phyloP scores from a whole-genome alignment of 2,329 filamentous ascomycete genomes.

The Aspergillus fischeri region DNA sequence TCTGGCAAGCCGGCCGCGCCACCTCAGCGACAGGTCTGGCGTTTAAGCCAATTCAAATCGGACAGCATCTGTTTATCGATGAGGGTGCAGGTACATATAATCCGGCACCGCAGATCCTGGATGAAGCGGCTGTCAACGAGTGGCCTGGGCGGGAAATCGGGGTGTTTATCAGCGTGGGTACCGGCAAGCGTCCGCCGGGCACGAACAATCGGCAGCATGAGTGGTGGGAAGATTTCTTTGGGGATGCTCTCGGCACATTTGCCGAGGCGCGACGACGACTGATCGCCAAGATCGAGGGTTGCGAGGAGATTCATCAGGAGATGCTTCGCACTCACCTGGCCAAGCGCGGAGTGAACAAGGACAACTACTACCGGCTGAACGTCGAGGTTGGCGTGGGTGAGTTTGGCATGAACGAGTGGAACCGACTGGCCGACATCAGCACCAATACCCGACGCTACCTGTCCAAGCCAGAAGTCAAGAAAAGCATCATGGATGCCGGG shows the following conservation, averaged over 20 bases:
- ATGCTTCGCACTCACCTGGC: conserved; percentile 77
- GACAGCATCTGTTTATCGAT: conserved; percentile 90
- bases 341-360: conserved; percentile 73
- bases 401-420: conserved; percentile 99
- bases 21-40: conserved; percentile 86
- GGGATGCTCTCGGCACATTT: conserved; percentile 71
- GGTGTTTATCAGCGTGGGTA: conserved; percentile 91
- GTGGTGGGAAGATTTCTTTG: conserved; percentile 88
- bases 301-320: conserved; percentile 81
- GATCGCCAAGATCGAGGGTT: conserved; percentile 91
- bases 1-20: conserved; percentile 96
- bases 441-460: conserved; percentile 86
- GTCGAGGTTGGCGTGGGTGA: conserved; percentile 94
- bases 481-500: conserved; percentile 71
- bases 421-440: conserved; percentile 88
- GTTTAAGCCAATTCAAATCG: conserved; percentile 93
- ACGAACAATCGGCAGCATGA: conserved; percentile 64
- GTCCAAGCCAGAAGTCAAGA: conserved; percentile 66
- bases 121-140: conserved; percentile 87
- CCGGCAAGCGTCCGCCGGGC: conserved; percentile 74
- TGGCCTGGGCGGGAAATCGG: conserved; percentile 93
- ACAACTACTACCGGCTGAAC: conserved; percentile 95
- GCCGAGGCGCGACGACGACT: conserved; percentile 81
- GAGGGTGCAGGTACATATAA: conserved; percentile 92
- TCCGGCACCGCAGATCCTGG: conserved; percentile 75